A percentile compares a stretch with the other conserved stretches of the same genome.
These are phyloP conservation scores for Lentinus tigrinus DNA, from an alignment of 768 basidiomycete species.

Conservation along the genomic window DNA sequence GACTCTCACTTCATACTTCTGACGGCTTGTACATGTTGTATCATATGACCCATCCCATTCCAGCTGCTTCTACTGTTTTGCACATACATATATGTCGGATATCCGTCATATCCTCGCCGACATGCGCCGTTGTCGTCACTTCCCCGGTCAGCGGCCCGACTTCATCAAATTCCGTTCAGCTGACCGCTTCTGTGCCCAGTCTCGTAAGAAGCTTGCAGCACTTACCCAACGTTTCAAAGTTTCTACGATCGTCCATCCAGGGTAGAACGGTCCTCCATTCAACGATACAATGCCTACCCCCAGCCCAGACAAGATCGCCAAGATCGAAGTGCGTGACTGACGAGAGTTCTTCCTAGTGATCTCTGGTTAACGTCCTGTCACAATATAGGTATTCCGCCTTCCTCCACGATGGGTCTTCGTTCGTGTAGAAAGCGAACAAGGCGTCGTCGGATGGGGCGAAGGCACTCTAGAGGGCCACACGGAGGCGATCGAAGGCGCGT, in stretches of 20 bases:
- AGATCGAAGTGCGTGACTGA: slow-evolving; percentile 27
- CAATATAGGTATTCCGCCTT: slow-evolving; percentile 57
- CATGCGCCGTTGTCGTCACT: too few species aligned
- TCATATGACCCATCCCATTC: too few species aligned
- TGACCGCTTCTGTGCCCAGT: not conserved
- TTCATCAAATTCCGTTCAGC: not conserved
- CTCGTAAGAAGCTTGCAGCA: too few species aligned
- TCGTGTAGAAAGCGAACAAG: slow-evolving; percentile 61
- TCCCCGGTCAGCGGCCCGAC: too few species aligned
- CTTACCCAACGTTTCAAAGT: too few species aligned
- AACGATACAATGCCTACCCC: slow-evolving; percentile 6
- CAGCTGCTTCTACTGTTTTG: too few species aligned
- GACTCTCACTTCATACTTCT: too few species aligned
- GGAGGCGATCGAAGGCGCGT: slow-evolving; percentile 70
- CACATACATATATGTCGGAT: too few species aligned
- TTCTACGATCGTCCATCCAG: too few species aligned
- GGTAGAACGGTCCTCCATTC: too few species aligned
- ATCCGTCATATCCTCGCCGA: too few species aligned
- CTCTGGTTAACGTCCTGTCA: not conserved
- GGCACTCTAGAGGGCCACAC: slow-evolving; percentile 72
- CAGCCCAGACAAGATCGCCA: slow-evolving; percentile 22
- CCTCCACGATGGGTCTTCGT: slow-evolving; percentile 75
- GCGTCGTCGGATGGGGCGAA: slow-evolving; percentile 73
- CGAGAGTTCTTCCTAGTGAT: not conserved
- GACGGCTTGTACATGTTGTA: too few species aligned